Evolutionary conservation across 2,329 filamentous ascomycete species (phyloP).

Genomic region (Amylocarpus encephaloides): DNA sequence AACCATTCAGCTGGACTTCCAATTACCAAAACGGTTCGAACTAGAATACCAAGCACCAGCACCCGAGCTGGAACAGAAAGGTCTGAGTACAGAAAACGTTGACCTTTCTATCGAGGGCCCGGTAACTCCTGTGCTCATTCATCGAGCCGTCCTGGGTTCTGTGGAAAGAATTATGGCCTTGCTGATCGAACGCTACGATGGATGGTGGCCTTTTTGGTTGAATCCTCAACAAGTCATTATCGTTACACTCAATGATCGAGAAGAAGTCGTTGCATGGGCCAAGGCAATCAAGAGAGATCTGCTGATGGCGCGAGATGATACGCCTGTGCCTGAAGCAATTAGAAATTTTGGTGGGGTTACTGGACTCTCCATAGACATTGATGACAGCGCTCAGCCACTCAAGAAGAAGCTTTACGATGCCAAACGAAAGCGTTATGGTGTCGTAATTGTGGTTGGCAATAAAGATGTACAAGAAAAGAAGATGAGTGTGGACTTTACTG

Average conservation of each 20-base stretch:
- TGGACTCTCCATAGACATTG: slow-evolving; percentile 59
- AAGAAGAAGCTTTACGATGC: slow-evolving; percentile 67
- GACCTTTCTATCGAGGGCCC: slow-evolving; percentile 46
- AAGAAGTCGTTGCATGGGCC: slow-evolving; percentile 25
- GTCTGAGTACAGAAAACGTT: slow-evolving; percentile 42
- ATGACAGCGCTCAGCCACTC: slow-evolving; percentile 55
- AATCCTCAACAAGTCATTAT: slow-evolving; percentile 73
- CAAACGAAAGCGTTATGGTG: slow-evolving; percentile 63
- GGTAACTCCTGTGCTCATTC: slow-evolving; percentile 71
- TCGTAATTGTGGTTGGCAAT: slow-evolving; percentile 67
- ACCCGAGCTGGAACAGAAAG: slow-evolving; percentile 53
- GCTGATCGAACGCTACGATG: slow-evolving; percentile 75
- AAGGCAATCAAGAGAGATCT: slow-evolving; percentile 13
- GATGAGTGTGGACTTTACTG: slow-evolving; percentile 44
- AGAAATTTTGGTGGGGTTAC: background rate
- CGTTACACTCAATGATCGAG: slow-evolving; percentile 61
- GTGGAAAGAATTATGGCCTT: slow-evolving; percentile 81
- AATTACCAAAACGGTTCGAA: slow-evolving; percentile 75
- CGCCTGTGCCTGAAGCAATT: background rate
- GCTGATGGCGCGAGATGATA: slow-evolving; percentile 3
- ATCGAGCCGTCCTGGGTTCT: slow-evolving; percentile 78
- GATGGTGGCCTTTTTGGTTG: slow-evolving; percentile 82
- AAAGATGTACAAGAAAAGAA: slow-evolving; percentile 52
- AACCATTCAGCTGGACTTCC: slow-evolving; percentile 85
- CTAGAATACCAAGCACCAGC: slow-evolving; percentile 68